phyloP scores from a whole-genome alignment of 208 protist genomes.

The Wallacemonas rigidus region DNA sequence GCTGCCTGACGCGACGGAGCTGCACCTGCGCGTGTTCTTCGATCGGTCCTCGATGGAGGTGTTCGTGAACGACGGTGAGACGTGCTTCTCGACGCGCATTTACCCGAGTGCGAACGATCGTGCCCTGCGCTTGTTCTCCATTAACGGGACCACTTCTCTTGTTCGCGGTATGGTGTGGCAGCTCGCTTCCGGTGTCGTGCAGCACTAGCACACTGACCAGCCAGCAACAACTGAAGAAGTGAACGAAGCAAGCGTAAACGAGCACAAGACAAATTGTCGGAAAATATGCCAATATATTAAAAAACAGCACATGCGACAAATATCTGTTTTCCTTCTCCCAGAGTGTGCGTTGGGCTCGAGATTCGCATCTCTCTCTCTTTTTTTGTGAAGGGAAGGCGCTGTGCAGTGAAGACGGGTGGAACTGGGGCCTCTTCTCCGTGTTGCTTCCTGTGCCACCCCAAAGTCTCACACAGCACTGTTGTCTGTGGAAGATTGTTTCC shows the following conservation, averaged over 20 bases:
- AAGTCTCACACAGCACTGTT: too few relatives aligned
- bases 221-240: constrained; percentile 7
- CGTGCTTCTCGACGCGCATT: constrained; percentile 41
- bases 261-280: too few relatives aligned
- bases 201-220: neutral
- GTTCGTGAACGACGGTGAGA: constrained; percentile 55
- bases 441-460: too few relatives aligned
- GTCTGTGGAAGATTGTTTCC: too few relatives aligned
- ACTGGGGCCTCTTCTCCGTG: too few relatives aligned
- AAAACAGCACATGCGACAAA: too few relatives aligned
- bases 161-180: constrained; percentile 37
- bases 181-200: constrained; percentile 24
- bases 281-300: too few relatives aligned
- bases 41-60: constrained; percentile 62
- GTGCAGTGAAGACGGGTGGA: too few relatives aligned
- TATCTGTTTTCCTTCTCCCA: too few relatives aligned
- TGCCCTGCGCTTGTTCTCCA: constrained; percentile 38
- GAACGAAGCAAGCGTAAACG: neutral
- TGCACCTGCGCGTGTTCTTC: constrained; percentile 52
- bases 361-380: too few relatives aligned
- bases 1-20: constrained; percentile 30
- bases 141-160: constrained; percentile 38
- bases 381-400: too few relatives aligned
- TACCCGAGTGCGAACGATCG: constrained; percentile 42
- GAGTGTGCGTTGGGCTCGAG: too few relatives aligned